phyloP scores from a whole-genome alignment of 2,329 filamentous ascomycete species.

The Chrysoporthe deuterocubensis region DNA sequence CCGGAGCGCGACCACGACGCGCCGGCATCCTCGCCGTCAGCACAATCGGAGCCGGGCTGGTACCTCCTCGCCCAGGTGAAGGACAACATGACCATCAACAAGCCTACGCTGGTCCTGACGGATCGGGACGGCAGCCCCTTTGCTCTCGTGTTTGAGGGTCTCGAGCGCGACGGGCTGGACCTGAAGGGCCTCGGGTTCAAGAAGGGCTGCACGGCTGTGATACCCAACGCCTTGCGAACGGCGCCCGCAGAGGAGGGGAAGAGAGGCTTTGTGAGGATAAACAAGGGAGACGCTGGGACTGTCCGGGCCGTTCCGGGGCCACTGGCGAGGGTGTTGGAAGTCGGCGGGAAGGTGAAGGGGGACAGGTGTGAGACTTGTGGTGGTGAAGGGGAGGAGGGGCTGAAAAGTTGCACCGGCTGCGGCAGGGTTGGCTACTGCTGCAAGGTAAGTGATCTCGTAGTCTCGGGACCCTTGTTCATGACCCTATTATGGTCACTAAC shows the following conservation, averaged over 20 bases:
- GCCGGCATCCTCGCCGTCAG: conserved; percentile 6
- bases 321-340: conserved; percentile 37
- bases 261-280: conserved; percentile 44
- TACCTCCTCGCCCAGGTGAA: conserved; percentile 51
- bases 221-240: conserved; percentile 42
- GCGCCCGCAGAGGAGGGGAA: conserved; percentile 42
- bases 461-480: no score
- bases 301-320: conserved; percentile 42
- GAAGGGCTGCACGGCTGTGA: conserved; percentile 45
- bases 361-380: conserved; percentile 35
- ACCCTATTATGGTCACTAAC: conserved; percentile 15
- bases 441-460: conserved; percentile 42
- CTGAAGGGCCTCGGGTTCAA: conserved; percentile 38
- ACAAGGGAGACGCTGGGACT: conserved; percentile 36
- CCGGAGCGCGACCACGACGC: conserved; percentile 8
- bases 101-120: conserved; percentile 51
- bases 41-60: conserved; percentile 31
- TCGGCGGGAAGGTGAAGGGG: conserved; percentile 33
- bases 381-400: conserved; percentile 34
- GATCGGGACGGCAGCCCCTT: conserved; percentile 47
- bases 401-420: conserved; percentile 50
- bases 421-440: conserved; percentile 49
- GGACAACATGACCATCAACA: conserved; percentile 53
- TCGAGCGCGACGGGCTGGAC: conserved; percentile 41
- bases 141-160: conserved; percentile 51